Percentiles rank a stretch among this genome's conserved stretches.
These are phyloP conservation scores for Lonicera japonica DNA, from an alignment of 129 eudicot species.

Conservation along the genomic window DNA sequence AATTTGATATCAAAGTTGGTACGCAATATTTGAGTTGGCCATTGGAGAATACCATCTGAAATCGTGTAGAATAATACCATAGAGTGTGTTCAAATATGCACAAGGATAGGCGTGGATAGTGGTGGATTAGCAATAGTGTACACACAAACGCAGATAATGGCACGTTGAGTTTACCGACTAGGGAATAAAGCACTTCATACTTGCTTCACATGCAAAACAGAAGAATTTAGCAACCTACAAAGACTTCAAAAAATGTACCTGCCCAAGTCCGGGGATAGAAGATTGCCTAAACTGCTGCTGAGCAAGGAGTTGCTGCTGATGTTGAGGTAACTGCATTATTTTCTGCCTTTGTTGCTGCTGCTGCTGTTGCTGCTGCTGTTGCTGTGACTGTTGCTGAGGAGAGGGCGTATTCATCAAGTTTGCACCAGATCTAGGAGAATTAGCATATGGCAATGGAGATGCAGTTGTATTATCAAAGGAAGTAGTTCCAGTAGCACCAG, in stretches of 20 bases:
- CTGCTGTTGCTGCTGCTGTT: slow-evolving; percentile 41
- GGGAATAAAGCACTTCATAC: neutral
- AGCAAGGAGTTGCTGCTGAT: slow-evolving; percentile 79
- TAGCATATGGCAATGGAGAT: slow-evolving; percentile 72
- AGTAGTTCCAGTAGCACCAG: slow-evolving; percentile 48
- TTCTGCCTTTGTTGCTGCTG: slow-evolving; percentile 72
- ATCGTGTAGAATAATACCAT: neutral
- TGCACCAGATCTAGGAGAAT: slow-evolving; percentile 81
- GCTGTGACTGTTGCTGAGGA: slow-evolving; percentile 93
- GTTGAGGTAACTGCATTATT: slow-evolving; percentile 72
- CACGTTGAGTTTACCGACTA: neutral
- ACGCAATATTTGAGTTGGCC: neutral
- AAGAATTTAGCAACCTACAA: neutral
- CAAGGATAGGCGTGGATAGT: too few species aligned
- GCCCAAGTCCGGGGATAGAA: slow-evolving; percentile 75
- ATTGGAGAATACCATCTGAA: neutral
- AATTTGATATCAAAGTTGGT: too few species aligned
- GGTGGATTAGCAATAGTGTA: too few species aligned
- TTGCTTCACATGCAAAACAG: neutral
- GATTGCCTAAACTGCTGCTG: slow-evolving; percentile 78
- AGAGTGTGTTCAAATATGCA: too few species aligned
- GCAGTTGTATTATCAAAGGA: slow-evolving; percentile 79
- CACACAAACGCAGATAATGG: neutral
- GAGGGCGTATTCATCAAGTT: slow-evolving; percentile 83
- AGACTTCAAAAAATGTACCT: slow-evolving; percentile 30